These are phyloP conservation scores for Datura wrightii DNA, from an alignment of 257 asterid genomes.

Conservation along the genomic window DNA sequence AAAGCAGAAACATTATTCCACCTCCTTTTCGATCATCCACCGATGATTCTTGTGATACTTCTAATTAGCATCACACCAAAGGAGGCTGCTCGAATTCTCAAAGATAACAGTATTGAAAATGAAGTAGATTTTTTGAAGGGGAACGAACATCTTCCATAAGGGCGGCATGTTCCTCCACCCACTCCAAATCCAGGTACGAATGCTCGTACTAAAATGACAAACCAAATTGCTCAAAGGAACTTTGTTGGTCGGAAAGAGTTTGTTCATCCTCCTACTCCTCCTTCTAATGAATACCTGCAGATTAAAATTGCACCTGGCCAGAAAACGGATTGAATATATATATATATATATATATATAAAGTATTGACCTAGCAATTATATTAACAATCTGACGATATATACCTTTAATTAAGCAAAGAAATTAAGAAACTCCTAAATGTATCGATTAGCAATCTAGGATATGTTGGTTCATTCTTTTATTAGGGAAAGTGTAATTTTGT, in stretches of 20 bases:
- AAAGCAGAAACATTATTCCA: not conserved
- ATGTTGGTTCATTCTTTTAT: not conserved
- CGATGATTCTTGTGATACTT: not conserved
- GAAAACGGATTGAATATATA: not conserved
- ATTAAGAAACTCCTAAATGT: not conserved
- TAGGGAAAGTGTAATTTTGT: not conserved
- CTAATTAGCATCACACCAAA: not conserved
- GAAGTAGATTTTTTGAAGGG: not conserved
- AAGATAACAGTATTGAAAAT: not conserved
- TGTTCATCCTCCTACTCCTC: not conserved
- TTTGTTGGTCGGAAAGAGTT: not conserved
- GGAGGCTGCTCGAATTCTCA: not conserved
- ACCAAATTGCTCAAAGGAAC: not conserved
- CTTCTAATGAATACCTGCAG: not conserved
- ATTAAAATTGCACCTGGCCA: conserved; percentile 18
- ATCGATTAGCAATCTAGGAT: not conserved
- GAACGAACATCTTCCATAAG: not conserved
- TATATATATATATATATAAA: too few relatives aligned
- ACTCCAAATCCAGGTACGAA: not conserved
- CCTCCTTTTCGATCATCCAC: too few relatives aligned
- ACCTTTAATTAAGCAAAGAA: not conserved
- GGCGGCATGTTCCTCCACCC: not conserved
- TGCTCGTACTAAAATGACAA: not conserved
- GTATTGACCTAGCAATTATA: not conserved
- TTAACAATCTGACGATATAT: not conserved